Evolutionary conservation across 495 filamentous ascomycete genomes (phyloP).

Genomic region (Gamarada debralockiae): DNA sequence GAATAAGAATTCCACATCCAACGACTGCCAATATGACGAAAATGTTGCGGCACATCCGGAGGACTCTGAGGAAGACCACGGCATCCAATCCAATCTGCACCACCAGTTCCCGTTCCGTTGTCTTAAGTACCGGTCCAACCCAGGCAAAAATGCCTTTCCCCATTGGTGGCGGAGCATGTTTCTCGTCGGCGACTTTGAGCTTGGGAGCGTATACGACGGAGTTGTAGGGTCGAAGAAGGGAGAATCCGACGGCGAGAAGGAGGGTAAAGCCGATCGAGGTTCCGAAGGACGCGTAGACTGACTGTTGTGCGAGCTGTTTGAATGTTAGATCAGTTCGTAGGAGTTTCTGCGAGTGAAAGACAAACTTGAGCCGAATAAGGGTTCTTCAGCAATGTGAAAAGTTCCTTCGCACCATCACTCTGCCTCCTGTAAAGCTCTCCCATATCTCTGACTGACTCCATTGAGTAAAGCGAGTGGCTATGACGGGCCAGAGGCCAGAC

Average conservation of each 20-base stretch:
- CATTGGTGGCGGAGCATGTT: slow-evolving; percentile 88
- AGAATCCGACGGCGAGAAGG: slow-evolving; percentile 75
- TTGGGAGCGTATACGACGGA: slow-evolving; percentile 91
- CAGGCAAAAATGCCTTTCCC: slow-evolving; percentile 84
- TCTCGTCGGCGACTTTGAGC: slow-evolving; percentile 85
- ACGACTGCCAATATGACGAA: slow-evolving; percentile 70
- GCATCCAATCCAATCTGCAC: slow-evolving; percentile 85
- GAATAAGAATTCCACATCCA: slow-evolving; percentile 77
- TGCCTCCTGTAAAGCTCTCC: slow-evolving; percentile 1
- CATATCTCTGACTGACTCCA: slow-evolving; percentile 6
- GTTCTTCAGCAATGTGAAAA: slow-evolving; percentile 38
- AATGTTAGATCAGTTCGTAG: slow-evolving; percentile 12
- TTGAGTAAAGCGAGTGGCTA: slow-evolving; percentile 20
- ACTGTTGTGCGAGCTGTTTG: slow-evolving; percentile 39
- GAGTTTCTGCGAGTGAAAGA: neutral
- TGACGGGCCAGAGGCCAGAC: slow-evolving; percentile 24
- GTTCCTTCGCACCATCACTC: slow-evolving; percentile 14
- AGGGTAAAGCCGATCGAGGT: slow-evolving; percentile 74
- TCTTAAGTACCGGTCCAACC: slow-evolving; percentile 70
- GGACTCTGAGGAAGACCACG: slow-evolving; percentile 82
- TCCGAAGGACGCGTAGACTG: slow-evolving; percentile 75
- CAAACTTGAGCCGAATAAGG: slow-evolving; percentile 44
- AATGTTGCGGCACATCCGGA: slow-evolving; percentile 88
- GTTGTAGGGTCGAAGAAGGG: slow-evolving; percentile 84
- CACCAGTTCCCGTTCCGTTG: slow-evolving; percentile 71